Evolutionary conservation across 768 basidiomycete genomes (phyloP), one percentile per base, ranked within the genome.

Genomic region (Podaxis sp.): DNA sequence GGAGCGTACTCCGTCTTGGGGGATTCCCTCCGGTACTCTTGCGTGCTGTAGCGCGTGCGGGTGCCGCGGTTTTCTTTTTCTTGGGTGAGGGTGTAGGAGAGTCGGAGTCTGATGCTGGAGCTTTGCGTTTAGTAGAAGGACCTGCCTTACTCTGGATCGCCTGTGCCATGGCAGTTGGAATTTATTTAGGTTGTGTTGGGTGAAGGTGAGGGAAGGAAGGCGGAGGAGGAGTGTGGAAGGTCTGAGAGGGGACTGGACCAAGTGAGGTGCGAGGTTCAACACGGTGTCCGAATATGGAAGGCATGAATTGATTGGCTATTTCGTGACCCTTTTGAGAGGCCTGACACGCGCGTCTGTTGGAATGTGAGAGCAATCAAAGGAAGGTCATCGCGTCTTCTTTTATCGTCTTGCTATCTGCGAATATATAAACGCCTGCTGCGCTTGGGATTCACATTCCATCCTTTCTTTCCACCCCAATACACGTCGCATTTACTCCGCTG

Each of bases 21-120:
- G 83, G 75, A 50, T 76, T 76, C 17, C 90, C 88, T 58, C 92
- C 93, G 0, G 93, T 93, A 74, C 86, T 91, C 75, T 95, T 95
- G 65, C 94, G 84, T 11, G 94, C 94, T 0, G 93, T 94, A 52
- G 78, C 76, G 13, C 60, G 60, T 25, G 27, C 41, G 5, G 53
- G 8, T 12, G 38, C 2, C 3, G 43, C 37, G 11, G 73, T 74
- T 65, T 78, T 85, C 22, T 75, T 55, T 68, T 80, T 83, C 73
- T 87, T 88, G 5, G 78, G 68, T 4, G 76, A 77, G 11, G 84
- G 80, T 1, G 83, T 77, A 1, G 81, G 77, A 5, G 80, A 76
- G 63, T 81, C 79, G 8, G 80, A 78, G 66, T 73, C 73, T 38
- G 73, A 68, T 24, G 74, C 74, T 52, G 77, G 73, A 60, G 79